Base-by-base conservation (phyloP, 2,329 filamentous ascomycete genomes). In the Zasmidium angulare region DNA sequence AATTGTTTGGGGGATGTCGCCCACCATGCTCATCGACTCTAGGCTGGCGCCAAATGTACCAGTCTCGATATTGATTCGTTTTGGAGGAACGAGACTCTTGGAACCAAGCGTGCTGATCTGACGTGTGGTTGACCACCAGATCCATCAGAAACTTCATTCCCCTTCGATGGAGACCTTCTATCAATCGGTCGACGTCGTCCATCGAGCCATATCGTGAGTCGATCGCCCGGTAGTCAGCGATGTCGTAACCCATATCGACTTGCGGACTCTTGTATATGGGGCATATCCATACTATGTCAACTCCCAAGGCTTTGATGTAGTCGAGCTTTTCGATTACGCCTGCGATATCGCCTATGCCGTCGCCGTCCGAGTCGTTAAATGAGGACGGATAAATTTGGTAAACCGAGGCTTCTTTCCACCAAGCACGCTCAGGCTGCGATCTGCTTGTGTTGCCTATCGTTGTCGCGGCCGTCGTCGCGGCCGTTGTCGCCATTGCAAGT, bases 261-360 rank as follows among this genome's bases (percentile, higher is more conserved):
- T 52, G 50, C 10, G 81, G 81, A 10, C 21, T 36, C 55, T 81
- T 81, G 70, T 78, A 81, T 19, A 80, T 77, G 3, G 88, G 88
- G 49, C 82, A 88, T 0, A 87, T 72, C 87, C 88, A 90, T 53
- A 90, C 76, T 6, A 85, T 80, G 66, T 89, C 82, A 11, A 86
- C 76, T 0, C 86, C 86, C 0, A 89, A 77, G 1, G 82, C 77
- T 54, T 82, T 78, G 53, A 89, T 77, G 67, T 89, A 86, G 68
- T 74, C 26, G 1, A 89, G 72, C 68, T 87, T 81, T 12, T 82
- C 83, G 19, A 86, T 84, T 53, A 89, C 83, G 9, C 86, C 87
- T 1, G 80, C 81, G 26, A 89, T 80, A 66, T 89, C 86, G 2
- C 87, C 87, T 74, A 85, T 82, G 21, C 87, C 87, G 58, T 71